Base-by-base conservation (phyloP, 2,329 filamentous ascomycete genomes). In the Trichoderma asperellum region DNA sequence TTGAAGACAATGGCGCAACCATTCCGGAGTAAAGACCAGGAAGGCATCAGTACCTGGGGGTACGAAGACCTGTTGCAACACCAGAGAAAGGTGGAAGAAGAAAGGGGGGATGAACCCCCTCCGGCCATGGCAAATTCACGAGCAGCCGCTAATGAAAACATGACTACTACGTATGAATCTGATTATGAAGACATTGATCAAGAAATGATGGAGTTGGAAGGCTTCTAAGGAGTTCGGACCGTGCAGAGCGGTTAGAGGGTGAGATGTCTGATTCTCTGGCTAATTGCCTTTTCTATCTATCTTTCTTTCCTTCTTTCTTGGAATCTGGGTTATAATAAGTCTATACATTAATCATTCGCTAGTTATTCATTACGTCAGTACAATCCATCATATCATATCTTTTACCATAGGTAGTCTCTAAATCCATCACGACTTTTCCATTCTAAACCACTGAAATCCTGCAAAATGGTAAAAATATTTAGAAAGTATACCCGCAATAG, bases 41-140 rank as follows among this genome's bases (percentile, higher is more conserved):
- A 97, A 73, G 96, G 95, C 0, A 92, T 97, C 76, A 96, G 92
- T 75, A 96, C 92, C 11, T 99, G 96, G 96, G 94, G 91, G 70
- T 82, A 92, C 52, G 87, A 88, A 70, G 93, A 98, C 76, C 81
- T 98, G 63, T 87, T 91, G 80, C 85, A 83, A 61, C 91, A 97
- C 80, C 91, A 96, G 83, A 87, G 89, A 77, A 93, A 92, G 80
- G 83, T 88, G 74, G 91, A 92, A 70, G 83, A 89, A 72, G 90
- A 92, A 73, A 86, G 83, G 72, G 92, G 73, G 83, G 88, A 90
- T 49, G 84, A 87, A 76, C 84, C 40, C 5, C 63, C 63, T 27
- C 40, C 85, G 65, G 69, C 73, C 71, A 76, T 70, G 61, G 75
- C 71, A 73, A 79, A 73, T 69, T 74, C 40, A 70, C 24, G 49